Evolutionary conservation across 2,329 filamentous ascomycete genomes (phyloP).

Genomic region (Alternaria hordeiaustralica): DNA sequence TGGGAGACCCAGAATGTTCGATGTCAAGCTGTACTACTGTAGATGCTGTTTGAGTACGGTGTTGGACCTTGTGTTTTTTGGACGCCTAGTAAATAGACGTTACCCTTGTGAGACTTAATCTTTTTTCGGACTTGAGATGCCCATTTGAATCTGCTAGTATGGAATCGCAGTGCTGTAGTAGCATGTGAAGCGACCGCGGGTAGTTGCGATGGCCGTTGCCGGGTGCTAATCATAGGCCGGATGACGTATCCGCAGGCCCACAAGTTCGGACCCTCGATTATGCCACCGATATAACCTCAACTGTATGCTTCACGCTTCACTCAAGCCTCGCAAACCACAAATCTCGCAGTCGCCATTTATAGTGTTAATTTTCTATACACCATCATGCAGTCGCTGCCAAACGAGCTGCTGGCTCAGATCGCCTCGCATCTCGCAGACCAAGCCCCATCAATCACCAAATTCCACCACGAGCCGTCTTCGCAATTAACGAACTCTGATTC

Average conservation of each 20-base stretch:
- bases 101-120: too few relatives aligned
- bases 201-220: neutral
- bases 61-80: too few relatives aligned
- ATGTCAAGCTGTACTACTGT: too few relatives aligned
- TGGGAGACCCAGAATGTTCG: too few relatives aligned
- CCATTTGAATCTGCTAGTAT: too few relatives aligned
- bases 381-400: slow-evolving; percentile 40
- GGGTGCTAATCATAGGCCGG: neutral
- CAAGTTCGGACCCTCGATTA: neutral
- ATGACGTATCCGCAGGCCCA: neutral
- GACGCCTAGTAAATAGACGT: too few relatives aligned
- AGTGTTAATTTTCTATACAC: neutral
- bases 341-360: neutral
- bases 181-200: too few relatives aligned
- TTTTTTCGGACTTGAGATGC: too few relatives aligned
- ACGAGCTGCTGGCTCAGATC: slow-evolving; percentile 47
- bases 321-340: neutral
- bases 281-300: neutral
- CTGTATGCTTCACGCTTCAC: neutral
- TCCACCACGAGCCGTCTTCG: slow-evolving; percentile 40
- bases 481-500: slow-evolving; percentile 30
- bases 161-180: too few relatives aligned
- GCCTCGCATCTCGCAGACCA: slow-evolving; percentile 37
- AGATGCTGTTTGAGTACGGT: too few relatives aligned
- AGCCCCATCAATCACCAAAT: slow-evolving; percentile 42